Conservation (phyloP, 2,329 filamentous ascomycete species). For the Arachnomyces sp. region DNA sequence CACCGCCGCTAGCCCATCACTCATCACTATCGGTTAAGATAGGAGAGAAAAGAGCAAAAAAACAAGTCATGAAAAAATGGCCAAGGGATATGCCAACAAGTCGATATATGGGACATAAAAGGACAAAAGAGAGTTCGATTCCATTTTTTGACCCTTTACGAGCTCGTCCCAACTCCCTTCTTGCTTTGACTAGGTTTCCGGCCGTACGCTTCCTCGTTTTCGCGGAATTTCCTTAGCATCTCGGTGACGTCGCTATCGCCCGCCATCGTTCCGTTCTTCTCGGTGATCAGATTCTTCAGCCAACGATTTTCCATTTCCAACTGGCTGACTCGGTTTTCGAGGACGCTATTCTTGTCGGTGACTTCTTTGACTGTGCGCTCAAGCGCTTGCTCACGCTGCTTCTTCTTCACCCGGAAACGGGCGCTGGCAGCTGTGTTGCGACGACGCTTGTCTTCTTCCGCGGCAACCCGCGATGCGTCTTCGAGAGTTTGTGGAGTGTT, state of each 20-base stretch:
- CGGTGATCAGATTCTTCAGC: conserved; percentile 71
- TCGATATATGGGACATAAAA: too few relatives aligned
- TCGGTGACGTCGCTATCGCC: conserved; percentile 34
- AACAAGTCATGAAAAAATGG: too few relatives aligned
- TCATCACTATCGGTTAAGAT: too few relatives aligned
- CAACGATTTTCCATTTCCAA: conserved; percentile 79
- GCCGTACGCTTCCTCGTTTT: conserved; percentile 20
- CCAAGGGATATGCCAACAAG: too few relatives aligned
- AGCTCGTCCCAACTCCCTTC: conserved; percentile 20
- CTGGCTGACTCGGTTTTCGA: conserved; percentile 67
- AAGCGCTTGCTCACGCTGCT: conserved; percentile 81
- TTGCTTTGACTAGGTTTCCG: conserved; percentile 15
- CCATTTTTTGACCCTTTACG: not conserved
- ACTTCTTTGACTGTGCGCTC: conserved; percentile 78
- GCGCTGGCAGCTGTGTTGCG: conserved; percentile 84
- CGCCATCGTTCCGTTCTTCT: conserved; percentile 59
- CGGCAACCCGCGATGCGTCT: conserved; percentile 63
- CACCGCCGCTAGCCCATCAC: too few relatives aligned
- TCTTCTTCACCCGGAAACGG: conserved; percentile 91
- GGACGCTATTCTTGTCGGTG: conserved; percentile 64
- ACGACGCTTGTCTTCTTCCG: conserved; percentile 83
- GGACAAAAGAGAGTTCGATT: too few relatives aligned
- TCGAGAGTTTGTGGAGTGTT: conserved; percentile 51
- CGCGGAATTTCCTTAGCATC: conserved; percentile 34
- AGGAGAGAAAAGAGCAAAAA: too few relatives aligned